phyloP scores from a whole-genome alignment of 2,329 filamentous ascomycete species.

The Cordyceps cateniannulata region DNA sequence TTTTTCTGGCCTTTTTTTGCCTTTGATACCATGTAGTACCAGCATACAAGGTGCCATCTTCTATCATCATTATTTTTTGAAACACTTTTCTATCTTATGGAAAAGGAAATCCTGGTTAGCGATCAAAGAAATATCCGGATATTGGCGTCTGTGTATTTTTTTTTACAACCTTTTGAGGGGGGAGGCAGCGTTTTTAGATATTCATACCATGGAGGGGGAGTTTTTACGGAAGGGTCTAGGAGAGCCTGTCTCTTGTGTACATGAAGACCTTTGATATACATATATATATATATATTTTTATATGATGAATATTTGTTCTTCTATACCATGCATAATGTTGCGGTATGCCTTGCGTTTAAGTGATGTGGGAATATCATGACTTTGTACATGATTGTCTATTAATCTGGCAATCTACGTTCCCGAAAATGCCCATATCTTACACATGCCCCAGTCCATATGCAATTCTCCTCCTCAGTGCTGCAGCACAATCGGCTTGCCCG shows the following conservation, averaged over 20 bases:
- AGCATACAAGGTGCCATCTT: not conserved
- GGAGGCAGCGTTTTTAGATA: not conserved
- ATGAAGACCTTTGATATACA: not conserved
- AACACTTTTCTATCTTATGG: not conserved
- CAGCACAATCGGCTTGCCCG: conserved; percentile 55
- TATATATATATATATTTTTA: not conserved
- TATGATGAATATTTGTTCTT: not conserved
- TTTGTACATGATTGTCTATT: not conserved
- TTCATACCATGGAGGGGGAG: not conserved
- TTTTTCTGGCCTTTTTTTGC: not conserved
- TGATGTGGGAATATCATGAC: too few relatives aligned
- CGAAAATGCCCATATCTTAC: not conserved
- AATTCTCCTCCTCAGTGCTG: conserved; percentile 33
- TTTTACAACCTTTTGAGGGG: not conserved
- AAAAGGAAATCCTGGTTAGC: not conserved
- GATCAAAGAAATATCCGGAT: not conserved
- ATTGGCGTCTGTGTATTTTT: not conserved
- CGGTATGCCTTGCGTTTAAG: too few relatives aligned
- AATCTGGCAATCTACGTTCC: not conserved
- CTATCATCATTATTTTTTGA: not conserved
- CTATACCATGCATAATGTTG: not conserved
- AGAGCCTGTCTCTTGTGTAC: not conserved
- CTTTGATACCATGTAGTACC: not conserved
- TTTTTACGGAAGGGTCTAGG: not conserved
- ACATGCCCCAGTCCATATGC: not conserved